phyloP scores from a whole-genome alignment of 2,329 filamentous ascomycete genomes.

The Trichophyton verrucosum region DNA sequence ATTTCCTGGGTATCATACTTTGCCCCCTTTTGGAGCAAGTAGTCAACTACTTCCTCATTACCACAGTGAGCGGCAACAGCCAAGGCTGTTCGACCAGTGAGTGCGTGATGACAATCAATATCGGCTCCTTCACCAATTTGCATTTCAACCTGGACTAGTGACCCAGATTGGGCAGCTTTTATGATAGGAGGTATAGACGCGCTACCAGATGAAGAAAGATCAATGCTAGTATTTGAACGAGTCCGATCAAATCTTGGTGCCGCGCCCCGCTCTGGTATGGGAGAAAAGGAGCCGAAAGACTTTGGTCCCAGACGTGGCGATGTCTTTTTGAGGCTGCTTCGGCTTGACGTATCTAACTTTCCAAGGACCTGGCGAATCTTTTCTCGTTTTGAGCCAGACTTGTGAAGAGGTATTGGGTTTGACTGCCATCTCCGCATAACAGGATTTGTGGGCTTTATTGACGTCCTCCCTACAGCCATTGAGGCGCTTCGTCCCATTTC shows the following conservation, averaged over 20 bases:
- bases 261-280: background rate
- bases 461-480: background rate
- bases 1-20: constrained; percentile 22
- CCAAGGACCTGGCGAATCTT: constrained; percentile 6
- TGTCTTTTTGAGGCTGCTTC: background rate
- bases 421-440: constrained; percentile 2
- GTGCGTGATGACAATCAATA: constrained; percentile 21
- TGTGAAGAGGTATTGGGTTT: background rate
- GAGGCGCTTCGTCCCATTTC: background rate
- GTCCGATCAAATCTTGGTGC: background rate
- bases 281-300: background rate
- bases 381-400: constrained; percentile 5
- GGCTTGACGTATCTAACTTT: constrained; percentile 8
- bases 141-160: constrained; percentile 23
- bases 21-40: constrained; percentile 24
- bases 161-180: constrained; percentile 26
- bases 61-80: constrained; percentile 31
- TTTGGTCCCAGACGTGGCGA: background rate
- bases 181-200: constrained; percentile 24
- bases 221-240: constrained; percentile 25
- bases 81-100: constrained; percentile 26
- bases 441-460: background rate
- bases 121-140: constrained; percentile 22
- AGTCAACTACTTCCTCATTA: constrained; percentile 24
- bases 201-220: constrained; percentile 21